Base-by-base conservation (phyloP, 768 basidiomycete genomes). In the Hypsizygus marmoreus region DNA sequence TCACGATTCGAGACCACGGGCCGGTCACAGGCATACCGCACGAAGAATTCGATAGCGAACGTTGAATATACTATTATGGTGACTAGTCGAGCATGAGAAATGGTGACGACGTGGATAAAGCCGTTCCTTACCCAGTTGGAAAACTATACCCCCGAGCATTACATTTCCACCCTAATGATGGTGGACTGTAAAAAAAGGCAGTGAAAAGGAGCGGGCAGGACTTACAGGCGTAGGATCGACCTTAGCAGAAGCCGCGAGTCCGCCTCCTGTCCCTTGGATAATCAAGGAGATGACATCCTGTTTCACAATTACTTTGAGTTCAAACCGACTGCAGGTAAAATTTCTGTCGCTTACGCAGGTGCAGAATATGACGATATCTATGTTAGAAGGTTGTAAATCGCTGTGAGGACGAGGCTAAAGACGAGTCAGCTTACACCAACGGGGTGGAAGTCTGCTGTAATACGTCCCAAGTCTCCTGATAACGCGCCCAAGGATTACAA, bases 201-300 rank as follows among this genome's bases (percentile, higher is more conserved):
- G 23, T 26, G 10, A 35, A 14, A 23, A n/a, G 30, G 17, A 12
- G 20, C 16, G 16, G 22, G 16, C 12, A n/a, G 22, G 41, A 29
- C 49, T 14, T 30, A 61, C 58, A 13, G 49, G 44, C 35, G 49
- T 32, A 46, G 57, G 50, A 8, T 55, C 40, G 12, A 50, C 55
- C 1, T 50, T 61, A 6, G 65, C 73, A 1, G 61, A 58, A 4
- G 76, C 70, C 0, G 82, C 83, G 13, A 72, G 55, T 0, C 75
- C 84, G 19, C 85, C 85, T 29, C 86, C 86, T 13, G 75, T 62
- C 22, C 77, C 84, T 64, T 88, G 86, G 2, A 86, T 62, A n/a
- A 80, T 62, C 20, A 88, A 71, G 8, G 84, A 76, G 25, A 82
- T 59, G 14, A 84, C 56, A 51, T 88, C 86, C 74, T 66, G 46